Conservation (phyloP, 352 stramenopile genomes). For the Globisporangium polare region DNA sequence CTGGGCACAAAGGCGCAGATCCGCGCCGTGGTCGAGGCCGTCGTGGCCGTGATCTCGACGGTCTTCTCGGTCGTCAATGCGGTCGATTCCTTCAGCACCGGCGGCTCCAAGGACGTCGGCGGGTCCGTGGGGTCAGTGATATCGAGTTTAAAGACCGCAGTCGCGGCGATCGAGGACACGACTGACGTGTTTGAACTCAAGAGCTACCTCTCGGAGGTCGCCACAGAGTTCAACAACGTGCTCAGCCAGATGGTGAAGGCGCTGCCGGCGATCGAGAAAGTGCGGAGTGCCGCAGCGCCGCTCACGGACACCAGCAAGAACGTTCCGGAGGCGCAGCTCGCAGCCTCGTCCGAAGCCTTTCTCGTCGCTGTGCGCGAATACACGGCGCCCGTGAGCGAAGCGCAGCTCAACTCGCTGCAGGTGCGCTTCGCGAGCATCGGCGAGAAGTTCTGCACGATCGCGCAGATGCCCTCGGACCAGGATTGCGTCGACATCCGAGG, state of each 20-base stretch:
- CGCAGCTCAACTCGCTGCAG: slow-evolving; percentile 6
- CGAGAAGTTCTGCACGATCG: background rate
- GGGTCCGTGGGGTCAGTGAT: background rate
- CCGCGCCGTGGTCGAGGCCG: slow-evolving; percentile 1
- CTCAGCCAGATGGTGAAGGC: background rate
- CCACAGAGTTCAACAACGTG: background rate
- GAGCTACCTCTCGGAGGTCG: background rate
- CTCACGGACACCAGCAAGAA: background rate
- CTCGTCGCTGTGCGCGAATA: background rate
- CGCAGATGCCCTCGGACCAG: slow-evolving; percentile 1
- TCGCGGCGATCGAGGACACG: background rate
- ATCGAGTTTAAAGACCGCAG: background rate
- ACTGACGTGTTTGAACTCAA: slow-evolving; percentile 2
- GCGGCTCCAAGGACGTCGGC: background rate
- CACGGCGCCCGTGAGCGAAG: background rate
- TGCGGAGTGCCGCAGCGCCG: background rate
- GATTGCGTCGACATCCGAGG: background rate
- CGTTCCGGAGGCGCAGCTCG: background rate
- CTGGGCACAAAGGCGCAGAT: slow-evolving; percentile 2
- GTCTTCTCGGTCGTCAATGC: background rate
- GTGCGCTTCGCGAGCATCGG: slow-evolving; percentile 3
- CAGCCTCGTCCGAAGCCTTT: background rate
- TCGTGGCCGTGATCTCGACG: background rate
- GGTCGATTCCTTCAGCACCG: background rate
- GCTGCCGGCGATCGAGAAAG: slow-evolving; percentile 1